Percentiles rank a stretch among this genome's conserved stretches.
Evolutionary conservation across 208 protist genomes (phyloP).

Genomic region (Naegleria lovaniensis): DNA sequence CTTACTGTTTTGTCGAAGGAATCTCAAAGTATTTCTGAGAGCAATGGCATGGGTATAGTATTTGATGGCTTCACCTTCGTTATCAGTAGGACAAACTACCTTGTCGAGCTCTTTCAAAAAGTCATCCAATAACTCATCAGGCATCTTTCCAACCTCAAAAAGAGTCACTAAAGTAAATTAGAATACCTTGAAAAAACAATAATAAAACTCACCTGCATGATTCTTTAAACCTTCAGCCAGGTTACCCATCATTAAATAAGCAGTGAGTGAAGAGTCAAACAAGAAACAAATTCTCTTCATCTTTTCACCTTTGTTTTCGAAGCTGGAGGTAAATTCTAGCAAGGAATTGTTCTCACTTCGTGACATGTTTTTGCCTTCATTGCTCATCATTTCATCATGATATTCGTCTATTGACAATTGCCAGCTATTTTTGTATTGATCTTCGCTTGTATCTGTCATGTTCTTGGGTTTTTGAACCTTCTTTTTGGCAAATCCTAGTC

Average conservation of each 20-base stretch:
- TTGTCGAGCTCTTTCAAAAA: slow-evolving; percentile 64
- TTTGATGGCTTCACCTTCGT: slow-evolving; percentile 69
- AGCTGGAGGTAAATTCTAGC: background rate
- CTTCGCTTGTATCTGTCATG: slow-evolving; percentile 16
- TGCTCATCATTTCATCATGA: slow-evolving; percentile 30
- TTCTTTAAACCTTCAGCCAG: slow-evolving; percentile 74
- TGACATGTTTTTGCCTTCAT: slow-evolving; percentile 40
- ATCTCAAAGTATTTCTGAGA: slow-evolving; percentile 60
- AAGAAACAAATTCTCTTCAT: slow-evolving; percentile 80
- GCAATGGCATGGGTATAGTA: slow-evolving; percentile 71
- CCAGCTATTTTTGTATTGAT: slow-evolving; percentile 36
- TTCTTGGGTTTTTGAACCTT: slow-evolving; percentile 35
- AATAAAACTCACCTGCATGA: slow-evolving; percentile 44
- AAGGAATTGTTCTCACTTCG: background rate
- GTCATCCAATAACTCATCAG: slow-evolving; percentile 60
- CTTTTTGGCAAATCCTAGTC: slow-evolving; percentile 78
- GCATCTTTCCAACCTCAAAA: slow-evolving; percentile 77
- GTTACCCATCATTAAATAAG: slow-evolving; percentile 96
- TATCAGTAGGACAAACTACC: slow-evolving; percentile 47
- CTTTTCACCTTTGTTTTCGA: background rate
- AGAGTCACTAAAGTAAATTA: slow-evolving; percentile 56
- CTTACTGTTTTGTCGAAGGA: slow-evolving; percentile 45
- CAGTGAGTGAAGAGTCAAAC: slow-evolving; percentile 88
- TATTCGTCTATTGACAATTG: slow-evolving; percentile 29
- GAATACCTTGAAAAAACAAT: too few species aligned